A percentile compares a stretch with the other conserved stretches of the same genome.
Conservation (phyloP, 441 rosid genomes). For the Erodium chrysanthum region DNA sequence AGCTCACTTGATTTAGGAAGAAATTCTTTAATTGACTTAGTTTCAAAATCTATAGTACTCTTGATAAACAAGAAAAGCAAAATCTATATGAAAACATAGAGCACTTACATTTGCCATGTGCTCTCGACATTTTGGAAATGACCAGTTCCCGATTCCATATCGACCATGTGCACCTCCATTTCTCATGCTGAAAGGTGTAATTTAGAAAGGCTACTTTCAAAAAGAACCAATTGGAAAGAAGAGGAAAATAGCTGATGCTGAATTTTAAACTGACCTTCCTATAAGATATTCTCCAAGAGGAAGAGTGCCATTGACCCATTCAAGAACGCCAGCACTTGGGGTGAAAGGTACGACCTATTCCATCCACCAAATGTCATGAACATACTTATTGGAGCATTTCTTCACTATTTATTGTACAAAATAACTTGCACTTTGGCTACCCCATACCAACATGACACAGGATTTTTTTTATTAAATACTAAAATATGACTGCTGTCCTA, state of each 20-base stretch:
- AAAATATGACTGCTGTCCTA: not conserved
- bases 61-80: not conserved
- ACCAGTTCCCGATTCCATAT: slow-evolving; percentile 81
- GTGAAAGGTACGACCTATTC: slow-evolving; percentile 91
- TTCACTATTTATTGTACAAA: not conserved
- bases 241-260: slow-evolving; percentile 2
- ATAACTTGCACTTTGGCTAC: not conserved
- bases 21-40: not conserved
- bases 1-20: not conserved
- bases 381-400: slow-evolving; percentile 1
- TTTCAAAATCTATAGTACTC: not conserved
- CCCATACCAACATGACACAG: not conserved
- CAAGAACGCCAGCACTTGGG: slow-evolving; percentile 98
- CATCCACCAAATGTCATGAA: slow-evolving; percentile 12
- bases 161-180: slow-evolving; percentile 88
- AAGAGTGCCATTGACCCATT: slow-evolving; percentile 96
- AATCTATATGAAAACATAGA: slow-evolving; percentile 12
- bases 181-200: slow-evolving; percentile 47
- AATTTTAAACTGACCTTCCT: slow-evolving; percentile 56
- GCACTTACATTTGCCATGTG: slow-evolving; percentile 65
- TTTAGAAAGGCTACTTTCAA: slow-evolving; percentile 9
- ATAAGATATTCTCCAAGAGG: slow-evolving; percentile 94
- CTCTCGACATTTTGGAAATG: slow-evolving; percentile 69
- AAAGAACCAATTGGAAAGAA: not conserved
- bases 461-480: not conserved